These are phyloP conservation scores for Amanita polypyramis DNA, from an alignment of 768 basidiomycete genomes.

Conservation along the genomic window DNA sequence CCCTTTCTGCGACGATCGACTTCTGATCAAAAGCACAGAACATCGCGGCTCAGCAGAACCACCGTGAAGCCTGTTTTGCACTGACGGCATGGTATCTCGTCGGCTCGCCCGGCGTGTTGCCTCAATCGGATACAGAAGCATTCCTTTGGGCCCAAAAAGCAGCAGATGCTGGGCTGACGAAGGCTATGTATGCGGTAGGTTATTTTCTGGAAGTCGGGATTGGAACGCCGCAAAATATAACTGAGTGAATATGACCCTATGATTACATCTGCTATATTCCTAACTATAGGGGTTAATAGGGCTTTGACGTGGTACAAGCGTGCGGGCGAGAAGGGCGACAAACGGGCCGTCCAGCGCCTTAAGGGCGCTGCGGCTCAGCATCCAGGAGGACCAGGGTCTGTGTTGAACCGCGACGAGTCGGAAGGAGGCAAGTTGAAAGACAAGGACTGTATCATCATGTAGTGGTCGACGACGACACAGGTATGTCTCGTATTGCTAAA, in stretches of 20 bases:
- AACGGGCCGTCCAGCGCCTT: slow-evolving; percentile 81
- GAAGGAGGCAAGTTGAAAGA: slow-evolving; percentile 33
- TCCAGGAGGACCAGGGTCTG: slow-evolving; percentile 51
- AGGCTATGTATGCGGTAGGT: slow-evolving; percentile 97
- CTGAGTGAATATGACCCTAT: slow-evolving; percentile 41
- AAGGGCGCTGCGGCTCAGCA: slow-evolving; percentile 46
- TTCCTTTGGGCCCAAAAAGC: slow-evolving; percentile 96
- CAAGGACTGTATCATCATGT: slow-evolving; percentile 86
- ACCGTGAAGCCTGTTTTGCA: slow-evolving; percentile 96
- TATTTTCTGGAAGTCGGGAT: slow-evolving; percentile 97
- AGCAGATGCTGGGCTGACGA: slow-evolving; percentile 82
- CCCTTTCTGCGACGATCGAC: slow-evolving; percentile 3
- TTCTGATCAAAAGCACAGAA: slow-evolving; percentile 42
- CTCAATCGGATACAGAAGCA: slow-evolving; percentile 97
- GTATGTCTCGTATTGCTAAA: too few species aligned
- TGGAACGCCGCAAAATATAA: slow-evolving; percentile 56
- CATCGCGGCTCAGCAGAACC: slow-evolving; percentile 95
- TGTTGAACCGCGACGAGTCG: slow-evolving; percentile 47
- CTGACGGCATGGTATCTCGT: slow-evolving; percentile 99
- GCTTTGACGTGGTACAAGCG: slow-evolving; percentile 78
- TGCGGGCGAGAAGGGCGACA: slow-evolving; percentile 89
- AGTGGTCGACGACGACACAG: slow-evolving; percentile 10
- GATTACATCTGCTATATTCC: slow-evolving; percentile 6
- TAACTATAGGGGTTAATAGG: slow-evolving; percentile 24
- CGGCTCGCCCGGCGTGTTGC: slow-evolving; percentile 93